phyloP scores from a whole-genome alignment of 2,329 filamentous ascomycete genomes.

The Magnaporthales sp. region DNA sequence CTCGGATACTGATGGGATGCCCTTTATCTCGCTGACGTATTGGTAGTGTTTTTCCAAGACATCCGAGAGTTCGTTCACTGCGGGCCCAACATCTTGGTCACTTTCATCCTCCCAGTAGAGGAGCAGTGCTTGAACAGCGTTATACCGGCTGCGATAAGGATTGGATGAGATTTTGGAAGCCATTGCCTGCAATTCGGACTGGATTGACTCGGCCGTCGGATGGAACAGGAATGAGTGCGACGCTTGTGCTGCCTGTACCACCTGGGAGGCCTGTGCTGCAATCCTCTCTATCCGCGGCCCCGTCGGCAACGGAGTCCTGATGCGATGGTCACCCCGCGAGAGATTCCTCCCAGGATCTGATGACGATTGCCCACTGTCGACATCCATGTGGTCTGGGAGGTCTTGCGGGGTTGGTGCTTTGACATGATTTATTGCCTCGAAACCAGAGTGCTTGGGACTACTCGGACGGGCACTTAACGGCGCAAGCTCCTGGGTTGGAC shows the following conservation, averaged over 20 bases:
- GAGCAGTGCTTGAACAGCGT: conserved; percentile 42
- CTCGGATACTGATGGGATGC: conserved; percentile 40
- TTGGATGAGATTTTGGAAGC: conserved; percentile 38
- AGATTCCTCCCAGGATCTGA: conserved; percentile 26
- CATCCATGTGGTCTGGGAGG: conserved; percentile 46
- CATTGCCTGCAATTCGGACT: conserved; percentile 42
- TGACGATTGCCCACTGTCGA: conserved; percentile 33
- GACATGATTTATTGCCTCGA: conserved; percentile 27
- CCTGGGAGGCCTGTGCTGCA: conserved; percentile 19
- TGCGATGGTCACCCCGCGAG: conserved; percentile 36
- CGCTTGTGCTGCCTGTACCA: conserved; percentile 18
- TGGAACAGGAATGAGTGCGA: conserved; percentile 14
- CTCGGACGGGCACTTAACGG: conserved; percentile 30
- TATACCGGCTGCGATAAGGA: conserved; percentile 43
- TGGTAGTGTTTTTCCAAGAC: conserved; percentile 44
- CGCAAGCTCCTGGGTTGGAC: conserved; percentile 42
- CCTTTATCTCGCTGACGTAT: conserved; percentile 37
- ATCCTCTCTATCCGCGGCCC: conserved; percentile 46
- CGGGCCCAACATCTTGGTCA: conserved; percentile 28
- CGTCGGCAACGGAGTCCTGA: conserved; percentile 47
- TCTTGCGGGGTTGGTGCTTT: conserved; percentile 30
- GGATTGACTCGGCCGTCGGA: conserved; percentile 41
- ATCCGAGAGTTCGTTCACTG: conserved; percentile 37
- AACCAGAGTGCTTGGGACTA: conserved; percentile 28
- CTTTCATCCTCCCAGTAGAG: conserved; percentile 48